phyloP scores from a whole-genome alignment of 331 rosid genomes.

The Malus hybrid region DNA sequence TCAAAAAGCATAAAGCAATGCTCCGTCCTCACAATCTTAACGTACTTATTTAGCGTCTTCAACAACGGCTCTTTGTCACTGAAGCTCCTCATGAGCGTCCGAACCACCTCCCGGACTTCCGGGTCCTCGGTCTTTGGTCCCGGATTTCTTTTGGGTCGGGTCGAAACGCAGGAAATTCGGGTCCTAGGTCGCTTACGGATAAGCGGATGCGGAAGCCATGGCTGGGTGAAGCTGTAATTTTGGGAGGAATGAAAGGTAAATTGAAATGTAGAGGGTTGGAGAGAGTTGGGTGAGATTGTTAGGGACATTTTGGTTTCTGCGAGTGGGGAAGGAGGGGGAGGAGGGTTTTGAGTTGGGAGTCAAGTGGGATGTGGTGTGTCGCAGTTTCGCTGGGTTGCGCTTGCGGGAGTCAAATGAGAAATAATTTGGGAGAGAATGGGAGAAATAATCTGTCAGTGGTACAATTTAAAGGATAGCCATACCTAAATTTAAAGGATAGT shows the following conservation, averaged over 20 bases:
- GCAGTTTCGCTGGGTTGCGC: too few species aligned
- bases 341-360: too few species aligned
- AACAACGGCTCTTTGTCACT: constrained; percentile 61
- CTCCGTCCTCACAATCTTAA: constrained; percentile 56
- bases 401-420: too few species aligned
- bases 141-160: constrained; percentile 28
- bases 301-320: not conserved
- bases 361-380: too few species aligned
- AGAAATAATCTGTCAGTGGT: too few species aligned
- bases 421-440: too few species aligned
- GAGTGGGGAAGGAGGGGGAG: not conserved
- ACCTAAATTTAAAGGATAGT: too few species aligned
- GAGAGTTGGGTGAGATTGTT: not conserved
- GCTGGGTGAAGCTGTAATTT: constrained; percentile 4
- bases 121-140: constrained; percentile 18
- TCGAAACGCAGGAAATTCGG: constrained; percentile 35
- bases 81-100: constrained; percentile 39
- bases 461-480: too few species aligned
- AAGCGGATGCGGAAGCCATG: constrained; percentile 22
- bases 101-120: constrained; percentile 62
- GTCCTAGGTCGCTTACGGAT: not conserved
- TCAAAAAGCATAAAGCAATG: constrained; percentile 86
- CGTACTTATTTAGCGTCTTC: constrained; percentile 71
- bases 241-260: constrained; percentile 1
- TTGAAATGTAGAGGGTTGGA: constrained; percentile 15